Conservation (phyloP, 495 filamentous ascomycete genomes). For the Neurospora sp. region DNA sequence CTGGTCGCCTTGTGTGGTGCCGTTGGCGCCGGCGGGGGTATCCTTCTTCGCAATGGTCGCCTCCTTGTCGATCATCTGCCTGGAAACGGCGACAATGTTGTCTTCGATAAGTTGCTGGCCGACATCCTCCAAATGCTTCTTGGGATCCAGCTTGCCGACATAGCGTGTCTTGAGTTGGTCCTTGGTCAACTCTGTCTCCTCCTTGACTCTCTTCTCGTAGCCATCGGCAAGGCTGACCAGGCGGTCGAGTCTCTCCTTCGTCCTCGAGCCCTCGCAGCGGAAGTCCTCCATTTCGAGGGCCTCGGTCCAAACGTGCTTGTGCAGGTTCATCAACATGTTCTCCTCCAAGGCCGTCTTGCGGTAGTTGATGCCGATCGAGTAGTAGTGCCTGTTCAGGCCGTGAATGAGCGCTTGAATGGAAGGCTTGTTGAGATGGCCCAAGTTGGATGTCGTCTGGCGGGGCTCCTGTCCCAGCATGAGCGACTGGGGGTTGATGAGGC, state of each 20-base stretch:
- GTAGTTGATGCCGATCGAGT: slow-evolving; percentile 97
- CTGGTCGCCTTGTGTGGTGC: slow-evolving; percentile 42
- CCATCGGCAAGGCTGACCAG: slow-evolving; percentile 86
- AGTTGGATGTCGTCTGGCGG: slow-evolving; percentile 94
- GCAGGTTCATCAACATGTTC: slow-evolving; percentile 99
- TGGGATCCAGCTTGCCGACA: slow-evolving; percentile 95
- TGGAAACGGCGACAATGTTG: slow-evolving; percentile 92
- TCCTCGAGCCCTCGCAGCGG: slow-evolving; percentile 67
- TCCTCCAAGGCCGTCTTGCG: slow-evolving; percentile 95
- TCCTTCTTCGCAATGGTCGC: slow-evolving; percentile 57
- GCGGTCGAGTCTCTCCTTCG: slow-evolving; percentile 75
- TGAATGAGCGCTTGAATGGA: slow-evolving; percentile 99
- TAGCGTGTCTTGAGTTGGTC: slow-evolving; percentile 98
- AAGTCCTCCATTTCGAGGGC: slow-evolving; percentile 97
- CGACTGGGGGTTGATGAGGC: slow-evolving; percentile 96
- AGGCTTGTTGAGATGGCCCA: slow-evolving; percentile 97
- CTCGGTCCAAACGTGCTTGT: slow-evolving; percentile 99
- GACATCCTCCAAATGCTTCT: slow-evolving; percentile 97
- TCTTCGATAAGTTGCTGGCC: slow-evolving; percentile 95
- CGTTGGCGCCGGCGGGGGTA: slow-evolving; percentile 31
- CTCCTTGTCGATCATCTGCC: slow-evolving; percentile 99
- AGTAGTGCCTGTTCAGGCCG: slow-evolving; percentile 96
- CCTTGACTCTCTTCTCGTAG: slow-evolving; percentile 97
- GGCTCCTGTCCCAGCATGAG: slow-evolving; percentile 97
- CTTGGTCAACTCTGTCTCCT: slow-evolving; percentile 93